Evolutionary conservation across 1,139 yeast genomes (phyloP).

Genomic region (Saccharomycopsis hybrid): DNA sequence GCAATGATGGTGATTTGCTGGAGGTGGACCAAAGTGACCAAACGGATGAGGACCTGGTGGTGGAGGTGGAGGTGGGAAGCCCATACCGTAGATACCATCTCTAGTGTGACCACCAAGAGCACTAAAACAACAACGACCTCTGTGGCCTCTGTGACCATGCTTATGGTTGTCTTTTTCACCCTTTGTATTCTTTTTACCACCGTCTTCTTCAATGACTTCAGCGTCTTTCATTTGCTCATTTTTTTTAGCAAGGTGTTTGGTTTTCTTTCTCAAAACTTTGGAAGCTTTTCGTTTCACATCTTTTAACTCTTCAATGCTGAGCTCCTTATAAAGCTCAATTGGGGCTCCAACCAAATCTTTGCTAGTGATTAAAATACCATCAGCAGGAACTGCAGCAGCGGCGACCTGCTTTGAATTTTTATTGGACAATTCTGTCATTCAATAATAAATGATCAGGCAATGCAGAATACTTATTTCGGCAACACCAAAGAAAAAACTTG

Average conservation of each 20-base stretch:
- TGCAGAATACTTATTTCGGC: too few species aligned
- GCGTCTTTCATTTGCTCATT: too few species aligned
- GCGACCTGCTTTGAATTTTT: too few species aligned
- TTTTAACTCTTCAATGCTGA: constrained; percentile 14
- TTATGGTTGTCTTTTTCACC: too few species aligned
- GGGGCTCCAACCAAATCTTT: constrained; percentile 13
- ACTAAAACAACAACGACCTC: neutral
- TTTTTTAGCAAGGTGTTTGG: constrained; percentile 2
- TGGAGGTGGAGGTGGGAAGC: constrained; percentile 4
- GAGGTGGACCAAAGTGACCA: too few species aligned
- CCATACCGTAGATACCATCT: neutral
- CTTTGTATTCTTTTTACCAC: too few species aligned
- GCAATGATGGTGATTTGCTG: neutral
- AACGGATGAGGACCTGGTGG: constrained; percentile 4
- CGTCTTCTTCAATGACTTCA: too few species aligned
- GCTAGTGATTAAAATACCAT: neutral
- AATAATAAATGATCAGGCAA: too few species aligned
- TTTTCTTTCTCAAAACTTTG: constrained; percentile 18
- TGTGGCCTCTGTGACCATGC: too few species aligned
- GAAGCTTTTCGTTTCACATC: constrained; percentile 16
- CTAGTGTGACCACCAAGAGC: too few species aligned
- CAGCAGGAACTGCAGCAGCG: constrained; percentile 4
- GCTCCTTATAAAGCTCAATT: constrained; percentile 10
- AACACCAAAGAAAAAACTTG: too few species aligned
- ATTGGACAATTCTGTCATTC: too few species aligned